Base-by-base conservation (phyloP, 2,329 filamentous ascomycete genomes). In the Sphaerulina vaccinii region DNA sequence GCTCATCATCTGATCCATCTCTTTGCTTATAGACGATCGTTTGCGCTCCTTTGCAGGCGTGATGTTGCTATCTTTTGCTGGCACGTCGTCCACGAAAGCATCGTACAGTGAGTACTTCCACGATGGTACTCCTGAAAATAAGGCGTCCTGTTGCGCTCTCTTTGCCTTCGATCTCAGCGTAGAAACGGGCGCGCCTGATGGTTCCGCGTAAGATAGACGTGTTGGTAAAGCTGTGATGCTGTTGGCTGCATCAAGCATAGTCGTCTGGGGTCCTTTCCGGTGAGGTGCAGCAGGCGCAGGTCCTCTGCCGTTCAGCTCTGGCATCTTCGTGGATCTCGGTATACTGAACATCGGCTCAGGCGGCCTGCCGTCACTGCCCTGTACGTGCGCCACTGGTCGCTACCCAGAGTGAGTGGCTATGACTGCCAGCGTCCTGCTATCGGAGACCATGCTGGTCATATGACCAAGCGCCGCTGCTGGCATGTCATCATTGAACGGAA, bases 341-440 rank as follows among this genome's bases (percentile, higher is more conserved):
- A 55, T 51, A 21, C 24, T 51, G 37, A 50, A 53, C 10, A 36
- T 44, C 16, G 33, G n/a, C n/a, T n/a, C n/a, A n/a, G n/a, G n/a
- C n/a, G n/a, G n/a, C 22, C 8, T 19, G 5, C 15, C 27, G 24
- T 27, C 41, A 16, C 41, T 33, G 22, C 16, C 6, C 11, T 13
- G 5, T n/a, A 13, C 10, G 37, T 18, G 19, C 39, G 10, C 24
- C 13, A 13, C 21, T 15, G 18, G 32, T 23, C n/a, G 15, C 27
- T 35, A 16, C 16, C 19, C 35, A 13, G 41, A 32, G 13, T 19
- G 15, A 35, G 41, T 22, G 21, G 27, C 41, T 15, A 32, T 10
- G 27, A 3, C 10, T 10, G 27, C 11, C 27, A 32, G 5, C 27
- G 11, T 32, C 27, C 10, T 32, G n/a, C 27, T 6, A 32, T 6